Percentiles rank a stretch among this genome's conserved stretches.
These are phyloP conservation scores for Prunus mume DNA, from an alignment of 306 rosid species.

Conservation along the genomic window DNA sequence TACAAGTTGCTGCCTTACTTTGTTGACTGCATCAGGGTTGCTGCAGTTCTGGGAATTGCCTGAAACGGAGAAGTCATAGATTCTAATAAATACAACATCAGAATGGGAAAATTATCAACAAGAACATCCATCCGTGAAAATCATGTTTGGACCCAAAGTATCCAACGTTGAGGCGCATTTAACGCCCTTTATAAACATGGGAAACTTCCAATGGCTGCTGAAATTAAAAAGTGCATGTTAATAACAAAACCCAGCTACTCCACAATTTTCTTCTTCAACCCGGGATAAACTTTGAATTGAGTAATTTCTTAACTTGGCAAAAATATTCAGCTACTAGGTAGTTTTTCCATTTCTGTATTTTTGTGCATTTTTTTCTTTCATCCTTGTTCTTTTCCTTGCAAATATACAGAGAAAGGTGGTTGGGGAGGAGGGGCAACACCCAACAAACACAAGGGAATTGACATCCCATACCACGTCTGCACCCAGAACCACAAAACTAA, in stretches of 20 bases:
- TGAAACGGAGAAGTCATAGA: conserved; percentile 25
- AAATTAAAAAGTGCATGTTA: background rate
- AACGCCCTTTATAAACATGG: background rate
- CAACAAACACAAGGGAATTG: background rate
- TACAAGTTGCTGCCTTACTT: conserved; percentile 74
- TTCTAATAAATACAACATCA: conserved; percentile 15
- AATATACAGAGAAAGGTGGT: background rate
- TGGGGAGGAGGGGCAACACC: background rate
- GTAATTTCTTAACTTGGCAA: background rate
- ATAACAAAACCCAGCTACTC: background rate
- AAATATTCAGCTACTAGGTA: background rate
- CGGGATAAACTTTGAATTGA: background rate
- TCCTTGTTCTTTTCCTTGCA: background rate
- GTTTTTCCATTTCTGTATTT: background rate
- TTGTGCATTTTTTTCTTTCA: background rate
- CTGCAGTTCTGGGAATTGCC: conserved; percentile 74
- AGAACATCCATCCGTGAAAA: background rate
- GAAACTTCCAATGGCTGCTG: background rate
- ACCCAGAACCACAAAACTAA: background rate
- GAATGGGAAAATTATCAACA: background rate
- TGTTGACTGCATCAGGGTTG: conserved; percentile 71
- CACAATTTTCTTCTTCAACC: background rate
- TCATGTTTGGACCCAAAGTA: background rate
- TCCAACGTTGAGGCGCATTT: background rate
- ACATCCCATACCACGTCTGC: background rate